Evolutionary conservation across 2,329 filamentous ascomycete species (phyloP), one percentile per base, ranked within the genome.

Genomic region (Cyphellophora europaea): DNA sequence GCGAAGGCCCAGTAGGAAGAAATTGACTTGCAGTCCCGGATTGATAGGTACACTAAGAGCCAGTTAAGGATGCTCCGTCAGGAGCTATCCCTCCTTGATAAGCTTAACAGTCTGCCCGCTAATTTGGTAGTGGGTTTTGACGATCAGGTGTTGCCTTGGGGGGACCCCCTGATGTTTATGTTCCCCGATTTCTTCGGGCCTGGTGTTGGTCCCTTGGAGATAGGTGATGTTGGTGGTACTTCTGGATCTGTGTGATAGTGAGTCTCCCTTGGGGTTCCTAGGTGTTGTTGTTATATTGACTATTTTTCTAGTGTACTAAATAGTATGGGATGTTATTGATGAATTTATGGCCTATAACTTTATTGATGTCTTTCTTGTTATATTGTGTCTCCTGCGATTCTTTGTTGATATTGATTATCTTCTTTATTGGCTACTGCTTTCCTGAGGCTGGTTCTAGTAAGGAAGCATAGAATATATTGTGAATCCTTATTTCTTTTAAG

Each of bases 261-360:
- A 37, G 16, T n/a, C 33, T 21, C 14, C 17, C 13, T 33, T 11
- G 19, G 23, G 27, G 35, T 33, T 33, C 32, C 16, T 25, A 33
- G 5, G 15, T 33, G 13, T 33, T 23, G 21, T 33, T n/a, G n/a
- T 23, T 10, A 10, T 25, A 25, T 10, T 25, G 10, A n/a, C n/a
- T 10, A n/a, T n/a, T 14, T 18, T 33, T 19, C 17, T 6, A 5
- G 11, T 33, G 15, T 25, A 13, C 19, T 23, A 33, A 27, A 11
- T 23, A 33, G 13, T 33, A 16, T 13, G 17, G 12, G n/a, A 32
- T n/a, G 19, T 19, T 14, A 14, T 32, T 16, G 6, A 16, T 32
- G 15, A 14, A 13, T 27, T 27, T 6, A 14, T 33, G 13, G 17
- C 28, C 29, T 33, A 35, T 19, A 13, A 30, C 18, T 17, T 3